Percentiles rank a stretch among this genome's conserved stretches.
Evolutionary conservation across 1,284 basidiomycete species (phyloP).

Genomic region (Trichosporon sp.): DNA sequence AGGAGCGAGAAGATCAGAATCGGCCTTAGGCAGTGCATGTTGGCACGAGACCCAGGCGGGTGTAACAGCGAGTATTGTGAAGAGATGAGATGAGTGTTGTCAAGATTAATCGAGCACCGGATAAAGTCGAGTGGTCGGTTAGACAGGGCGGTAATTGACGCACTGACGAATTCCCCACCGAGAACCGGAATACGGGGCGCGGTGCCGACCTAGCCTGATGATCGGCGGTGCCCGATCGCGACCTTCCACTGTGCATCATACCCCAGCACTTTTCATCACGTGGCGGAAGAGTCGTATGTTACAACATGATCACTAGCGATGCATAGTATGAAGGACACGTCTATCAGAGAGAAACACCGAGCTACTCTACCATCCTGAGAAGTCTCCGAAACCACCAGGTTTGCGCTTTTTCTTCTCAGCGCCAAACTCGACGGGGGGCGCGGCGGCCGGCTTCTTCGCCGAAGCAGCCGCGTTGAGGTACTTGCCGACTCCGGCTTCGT

Average conservation of each 20-base stretch:
- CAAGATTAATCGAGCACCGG: not conserved
- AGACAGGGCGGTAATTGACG: not conserved
- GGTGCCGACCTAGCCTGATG: not conserved
- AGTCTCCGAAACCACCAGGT: conserved; percentile 49
- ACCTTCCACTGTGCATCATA: not conserved
- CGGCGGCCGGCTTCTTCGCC: not conserved
- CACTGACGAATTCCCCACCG: not conserved
- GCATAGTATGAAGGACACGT: not conserved
- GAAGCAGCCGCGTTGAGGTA: conserved; percentile 35
- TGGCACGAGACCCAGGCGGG: not conserved
- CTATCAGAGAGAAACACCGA: not conserved
- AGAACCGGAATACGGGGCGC: not conserved
- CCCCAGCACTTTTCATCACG: not conserved
- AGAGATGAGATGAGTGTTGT: not conserved
- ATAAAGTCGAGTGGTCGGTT: not conserved
- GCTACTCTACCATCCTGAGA: conserved; percentile 44
- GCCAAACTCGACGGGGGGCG: conserved; percentile 35
- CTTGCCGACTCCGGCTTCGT: conserved; percentile 46
- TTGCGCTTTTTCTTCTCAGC: conserved; percentile 48
- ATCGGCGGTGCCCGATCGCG: not conserved
- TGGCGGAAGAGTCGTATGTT: not conserved
- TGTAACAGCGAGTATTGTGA: not conserved
- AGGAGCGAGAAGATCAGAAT: conserved; percentile 67
- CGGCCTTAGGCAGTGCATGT: conserved; percentile 53
- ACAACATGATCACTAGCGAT: not conserved